These are phyloP conservation scores for Alternaria sp. DNA, from an alignment of 2,329 filamentous ascomycete species.

Conservation along the genomic window DNA sequence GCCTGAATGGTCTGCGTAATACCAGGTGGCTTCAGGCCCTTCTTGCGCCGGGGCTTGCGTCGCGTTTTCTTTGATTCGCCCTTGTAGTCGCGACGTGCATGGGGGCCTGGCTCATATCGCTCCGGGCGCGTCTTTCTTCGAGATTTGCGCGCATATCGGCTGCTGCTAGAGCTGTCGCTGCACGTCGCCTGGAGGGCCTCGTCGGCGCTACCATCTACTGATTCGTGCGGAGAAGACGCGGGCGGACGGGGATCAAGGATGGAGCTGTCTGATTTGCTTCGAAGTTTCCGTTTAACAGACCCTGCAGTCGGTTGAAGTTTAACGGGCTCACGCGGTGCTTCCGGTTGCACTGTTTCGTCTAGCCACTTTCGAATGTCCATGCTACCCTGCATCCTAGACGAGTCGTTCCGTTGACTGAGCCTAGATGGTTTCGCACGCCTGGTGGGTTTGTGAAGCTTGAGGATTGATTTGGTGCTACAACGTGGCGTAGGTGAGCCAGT, in stretches of 20 bases:
- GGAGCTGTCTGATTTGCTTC: constrained; percentile 53
- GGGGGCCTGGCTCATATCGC: constrained; percentile 51
- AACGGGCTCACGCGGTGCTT: constrained; percentile 37
- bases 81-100: constrained; percentile 27
- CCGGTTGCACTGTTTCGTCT: constrained; percentile 51
- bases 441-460: constrained; percentile 15
- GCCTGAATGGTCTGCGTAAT: constrained; percentile 56
- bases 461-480: constrained; percentile 36
- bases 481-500: constrained; percentile 28
- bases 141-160: constrained; percentile 54
- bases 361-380: constrained; percentile 60
- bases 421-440: constrained; percentile 16
- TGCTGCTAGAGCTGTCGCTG: constrained; percentile 27
- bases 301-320: constrained; percentile 12
- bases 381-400: constrained; percentile 27
- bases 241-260: constrained; percentile 39
- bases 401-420: constrained; percentile 30
- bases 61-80: constrained; percentile 45
- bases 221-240: constrained; percentile 18
- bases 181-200: constrained; percentile 26
- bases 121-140: constrained; percentile 59
- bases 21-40: constrained; percentile 46
- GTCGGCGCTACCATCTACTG: constrained; percentile 23
- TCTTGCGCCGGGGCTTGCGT: constrained; percentile 50
- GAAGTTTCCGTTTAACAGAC: constrained; percentile 32